A percentile compares a stretch with the other conserved stretches of the same genome.
phyloP scores from a whole-genome alignment of 2,329 filamentous ascomycete genomes.

The Fusarium sp. region DNA sequence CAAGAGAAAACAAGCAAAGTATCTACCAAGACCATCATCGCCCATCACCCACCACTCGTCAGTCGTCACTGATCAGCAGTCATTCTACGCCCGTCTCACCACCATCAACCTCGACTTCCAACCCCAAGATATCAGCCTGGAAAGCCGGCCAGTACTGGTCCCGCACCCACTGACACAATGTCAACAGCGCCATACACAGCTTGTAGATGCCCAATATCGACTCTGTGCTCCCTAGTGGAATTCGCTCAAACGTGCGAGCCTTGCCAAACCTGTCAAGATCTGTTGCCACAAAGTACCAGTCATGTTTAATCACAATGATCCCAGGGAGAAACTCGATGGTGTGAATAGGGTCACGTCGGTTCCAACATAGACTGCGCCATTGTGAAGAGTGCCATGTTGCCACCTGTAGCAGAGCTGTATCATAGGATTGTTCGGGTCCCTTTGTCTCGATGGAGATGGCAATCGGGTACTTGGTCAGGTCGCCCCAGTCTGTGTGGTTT shows the following conservation, averaged over 20 bases:
- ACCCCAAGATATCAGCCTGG: background rate
- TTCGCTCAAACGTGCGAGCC: conserved; percentile 2
- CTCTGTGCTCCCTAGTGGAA: conserved; percentile 3
- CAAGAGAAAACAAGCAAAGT: background rate
- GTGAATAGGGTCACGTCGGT: background rate
- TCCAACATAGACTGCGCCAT: background rate
- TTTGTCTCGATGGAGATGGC: conserved; percentile 1
- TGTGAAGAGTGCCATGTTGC: conserved; percentile 7
- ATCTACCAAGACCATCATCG: background rate
- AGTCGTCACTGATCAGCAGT: background rate
- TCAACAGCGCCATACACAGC: conserved; percentile 2
- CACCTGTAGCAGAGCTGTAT: conserved; percentile 4
- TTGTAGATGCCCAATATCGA: conserved; percentile 8
- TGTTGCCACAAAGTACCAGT: conserved; percentile 8
- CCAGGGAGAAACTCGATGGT: background rate
- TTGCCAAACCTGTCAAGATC: background rate
- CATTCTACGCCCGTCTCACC: background rate
- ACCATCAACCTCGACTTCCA: background rate
- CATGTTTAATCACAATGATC: conserved; percentile 4
- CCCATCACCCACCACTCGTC: too few species aligned
- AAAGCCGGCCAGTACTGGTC: conserved; percentile 2
- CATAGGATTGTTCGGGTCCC: background rate
- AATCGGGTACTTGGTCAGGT: conserved; percentile 6
- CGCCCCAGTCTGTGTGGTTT: conserved; percentile 7
- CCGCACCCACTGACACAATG: background rate